Percentiles rank a stretch among this genome's conserved stretches.
Conservation (phyloP, 352 stramenopile genomes). For the Phytophthora macrochlamydospora region DNA sequence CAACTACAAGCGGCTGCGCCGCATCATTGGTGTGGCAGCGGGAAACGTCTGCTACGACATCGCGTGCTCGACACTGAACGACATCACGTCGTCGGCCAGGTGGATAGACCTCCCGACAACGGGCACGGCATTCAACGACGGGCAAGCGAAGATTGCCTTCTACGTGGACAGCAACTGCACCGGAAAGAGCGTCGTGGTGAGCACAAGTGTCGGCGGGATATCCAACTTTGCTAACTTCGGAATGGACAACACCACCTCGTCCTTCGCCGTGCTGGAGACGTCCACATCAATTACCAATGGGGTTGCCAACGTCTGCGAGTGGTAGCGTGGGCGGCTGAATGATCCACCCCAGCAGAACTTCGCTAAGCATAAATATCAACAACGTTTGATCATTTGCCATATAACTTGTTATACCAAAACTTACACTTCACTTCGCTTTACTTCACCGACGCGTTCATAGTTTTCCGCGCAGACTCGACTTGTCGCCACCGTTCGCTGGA, state of each 20-base stretch:
- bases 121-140: conserved; percentile 9
- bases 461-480: too few relatives aligned
- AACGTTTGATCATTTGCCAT: too few relatives aligned
- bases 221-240: conserved; percentile 14
- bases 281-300: conserved; percentile 15
- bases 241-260: conserved; percentile 20
- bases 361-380: neutral
- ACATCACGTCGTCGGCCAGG: conserved; percentile 18
- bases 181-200: conserved; percentile 12
- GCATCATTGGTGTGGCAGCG: conserved; percentile 14
- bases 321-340: neutral
- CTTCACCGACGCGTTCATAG: too few relatives aligned
- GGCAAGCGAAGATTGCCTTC: conserved; percentile 24
- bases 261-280: conserved; percentile 26
- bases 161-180: conserved; percentile 28
- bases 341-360: too few relatives aligned
- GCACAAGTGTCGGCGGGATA: conserved; percentile 12
- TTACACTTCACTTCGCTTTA: too few relatives aligned
- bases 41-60: conserved; percentile 34
- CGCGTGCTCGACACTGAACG: conserved; percentile 14
- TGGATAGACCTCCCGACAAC: conserved; percentile 18
- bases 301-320: conserved; percentile 22
- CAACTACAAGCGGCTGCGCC: conserved; percentile 26
- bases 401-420: too few relatives aligned
- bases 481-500: too few relatives aligned